phyloP scores from a whole-genome alignment of 345 rosid genomes.

The Arabis hirsuta region DNA sequence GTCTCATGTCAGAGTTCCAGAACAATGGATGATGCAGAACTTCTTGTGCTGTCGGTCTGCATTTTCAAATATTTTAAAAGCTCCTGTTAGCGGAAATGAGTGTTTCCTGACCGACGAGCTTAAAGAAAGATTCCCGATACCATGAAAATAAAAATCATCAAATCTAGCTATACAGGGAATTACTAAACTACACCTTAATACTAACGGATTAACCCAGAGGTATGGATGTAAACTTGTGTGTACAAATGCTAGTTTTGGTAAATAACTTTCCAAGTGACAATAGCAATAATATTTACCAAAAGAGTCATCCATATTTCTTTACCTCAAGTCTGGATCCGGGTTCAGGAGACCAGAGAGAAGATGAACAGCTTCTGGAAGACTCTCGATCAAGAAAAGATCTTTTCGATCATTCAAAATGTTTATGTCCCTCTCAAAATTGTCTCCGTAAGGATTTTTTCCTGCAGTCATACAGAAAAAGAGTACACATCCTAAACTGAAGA shows the following conservation, averaged over 20 bases:
- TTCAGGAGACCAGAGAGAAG: slow-evolving; percentile 62
- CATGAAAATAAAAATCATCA: neutral
- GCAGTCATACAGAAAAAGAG: slow-evolving; percentile 79
- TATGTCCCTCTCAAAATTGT: slow-evolving; percentile 66
- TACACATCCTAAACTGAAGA: slow-evolving; percentile 79
- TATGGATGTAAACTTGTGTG: neutral
- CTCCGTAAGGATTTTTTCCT: slow-evolving; percentile 77
- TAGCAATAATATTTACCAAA: neutral
- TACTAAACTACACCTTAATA: neutral
- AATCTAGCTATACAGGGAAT: neutral
- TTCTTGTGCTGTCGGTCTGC: slow-evolving; percentile 61
- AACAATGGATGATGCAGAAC: slow-evolving; percentile 69
- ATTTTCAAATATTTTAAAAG: slow-evolving; percentile 19
- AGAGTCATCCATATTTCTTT: neutral
- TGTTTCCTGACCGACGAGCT: neutral
- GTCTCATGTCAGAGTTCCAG: slow-evolving; percentile 68
- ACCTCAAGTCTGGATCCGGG: slow-evolving; percentile 63
- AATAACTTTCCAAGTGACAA: neutral
- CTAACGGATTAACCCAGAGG: neutral
- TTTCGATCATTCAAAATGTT: slow-evolving; percentile 63
- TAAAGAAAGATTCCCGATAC: neutral
- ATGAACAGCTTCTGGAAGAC: slow-evolving; percentile 71
- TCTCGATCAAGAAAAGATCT: slow-evolving; percentile 67
- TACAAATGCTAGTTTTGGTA: slow-evolving; percentile 3
- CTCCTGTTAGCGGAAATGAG: neutral